Percentiles rank a stretch among this genome's conserved stretches.
phyloP scores from a whole-genome alignment of 2,329 filamentous ascomycete species.

The Aureobasidium sp. region DNA sequence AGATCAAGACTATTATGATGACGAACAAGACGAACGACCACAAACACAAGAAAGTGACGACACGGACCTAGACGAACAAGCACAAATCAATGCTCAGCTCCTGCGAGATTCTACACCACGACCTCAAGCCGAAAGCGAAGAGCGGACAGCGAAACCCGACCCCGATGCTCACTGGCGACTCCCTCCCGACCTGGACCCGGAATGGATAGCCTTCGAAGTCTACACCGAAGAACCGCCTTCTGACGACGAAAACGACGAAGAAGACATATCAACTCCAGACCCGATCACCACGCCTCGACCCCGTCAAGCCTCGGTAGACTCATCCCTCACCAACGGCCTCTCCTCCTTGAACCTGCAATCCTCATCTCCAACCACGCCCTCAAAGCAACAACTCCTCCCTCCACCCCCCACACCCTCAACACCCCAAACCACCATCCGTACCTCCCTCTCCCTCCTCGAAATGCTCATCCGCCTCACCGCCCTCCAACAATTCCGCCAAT shows the following conservation, averaged over 20 bases:
- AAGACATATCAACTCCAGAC: neutral
- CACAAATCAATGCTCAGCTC: constrained; percentile 39
- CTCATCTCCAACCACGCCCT: constrained; percentile 10
- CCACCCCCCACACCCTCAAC: constrained; percentile 16
- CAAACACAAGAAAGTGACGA: constrained; percentile 1
- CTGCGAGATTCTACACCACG: constrained; percentile 35
- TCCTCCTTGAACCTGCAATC: constrained; percentile 40
- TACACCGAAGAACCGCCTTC: constrained; percentile 59
- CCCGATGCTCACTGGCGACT: constrained; percentile 46
- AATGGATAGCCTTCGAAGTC: constrained; percentile 89
- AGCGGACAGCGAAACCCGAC: neutral
- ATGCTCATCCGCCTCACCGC: constrained; percentile 80
- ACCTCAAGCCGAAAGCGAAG: neutral
- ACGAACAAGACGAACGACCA: constrained; percentile 28
- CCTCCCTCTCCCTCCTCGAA: constrained; percentile 74
- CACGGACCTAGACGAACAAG: constrained; percentile 32
- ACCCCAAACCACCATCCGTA: constrained; percentile 42
- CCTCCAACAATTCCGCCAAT: constrained; percentile 86
- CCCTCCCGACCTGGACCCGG: constrained; percentile 70
- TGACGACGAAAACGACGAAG: constrained; percentile 36
- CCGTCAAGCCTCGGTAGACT: constrained; percentile 32
- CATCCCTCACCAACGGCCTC: constrained; percentile 35
- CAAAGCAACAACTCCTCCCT: constrained; percentile 22
- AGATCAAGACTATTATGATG: constrained; percentile 32
- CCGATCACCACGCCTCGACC: constrained; percentile 4